These are phyloP conservation scores for Lepidium didymum DNA, from an alignment of 345 rosid species.

Conservation along the genomic window DNA sequence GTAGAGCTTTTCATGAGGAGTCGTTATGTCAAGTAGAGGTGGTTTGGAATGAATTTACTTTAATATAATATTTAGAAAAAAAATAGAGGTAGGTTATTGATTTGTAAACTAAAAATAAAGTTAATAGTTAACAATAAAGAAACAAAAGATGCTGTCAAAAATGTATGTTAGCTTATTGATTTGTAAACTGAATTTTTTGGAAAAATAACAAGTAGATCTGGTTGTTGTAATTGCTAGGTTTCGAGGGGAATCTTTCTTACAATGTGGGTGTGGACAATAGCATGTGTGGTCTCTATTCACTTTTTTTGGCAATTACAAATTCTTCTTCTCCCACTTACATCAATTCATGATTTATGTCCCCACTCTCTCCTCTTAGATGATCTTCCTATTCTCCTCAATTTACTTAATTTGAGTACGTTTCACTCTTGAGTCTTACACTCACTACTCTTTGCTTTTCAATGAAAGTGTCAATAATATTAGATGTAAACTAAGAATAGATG, in stretches of 20 bases:
- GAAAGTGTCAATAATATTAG: neutral
- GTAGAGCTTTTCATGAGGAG: too few relatives aligned
- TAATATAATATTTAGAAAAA: too few relatives aligned
- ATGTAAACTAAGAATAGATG: neutral
- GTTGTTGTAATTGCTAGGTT: conserved; percentile 7
- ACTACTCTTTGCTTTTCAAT: neutral
- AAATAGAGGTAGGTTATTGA: too few relatives aligned
- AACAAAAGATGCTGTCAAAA: neutral
- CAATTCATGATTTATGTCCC: conserved; percentile 16
- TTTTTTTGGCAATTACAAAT: conserved; percentile 4
- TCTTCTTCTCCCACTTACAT: conserved; percentile 8
- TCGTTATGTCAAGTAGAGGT: too few relatives aligned
- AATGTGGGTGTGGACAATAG: conserved; percentile 5
- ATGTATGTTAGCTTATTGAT: neutral
- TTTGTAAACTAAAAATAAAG: too few relatives aligned
- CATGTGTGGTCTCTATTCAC: conserved; percentile 17
- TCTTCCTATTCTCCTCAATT: conserved; percentile 2
- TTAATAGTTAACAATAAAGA: neutral
- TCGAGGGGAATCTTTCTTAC: conserved; percentile 16
- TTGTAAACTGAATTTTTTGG: neutral
- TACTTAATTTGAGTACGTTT: conserved; percentile 6
- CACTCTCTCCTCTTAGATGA: conserved; percentile 3
- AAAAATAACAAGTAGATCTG: neutral
- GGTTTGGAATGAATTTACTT: too few relatives aligned
- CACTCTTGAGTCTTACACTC: conserved; percentile 2